Evolutionary conservation across 306 rosid species (phyloP), one percentile per base, ranked within the genome.

Genomic region (Hippophae tibetana): DNA sequence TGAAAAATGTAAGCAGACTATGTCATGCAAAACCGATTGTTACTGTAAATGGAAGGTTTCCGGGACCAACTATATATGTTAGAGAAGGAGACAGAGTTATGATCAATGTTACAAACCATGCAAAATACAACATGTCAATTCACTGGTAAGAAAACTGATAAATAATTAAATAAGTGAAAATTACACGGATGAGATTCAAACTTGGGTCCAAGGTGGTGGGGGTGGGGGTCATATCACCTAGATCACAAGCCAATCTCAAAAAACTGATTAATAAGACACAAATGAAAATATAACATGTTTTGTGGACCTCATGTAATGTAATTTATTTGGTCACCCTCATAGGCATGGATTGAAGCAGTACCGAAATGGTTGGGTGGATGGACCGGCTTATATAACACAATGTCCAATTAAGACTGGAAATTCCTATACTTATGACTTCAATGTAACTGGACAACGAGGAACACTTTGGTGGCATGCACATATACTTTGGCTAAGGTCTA

Each of bases 401-500:
- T 87, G 95, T 66, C 95, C 95, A 42, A 87, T 84, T 11, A 84
- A 75, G 58, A 81, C 77, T 0, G 84, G 92, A 6, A 69, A 42
- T 56, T 84, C 89, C 83, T 87, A 87, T 67, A 77, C 80, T 1
- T 87, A 87, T 7, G 81, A 76, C 72, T 87, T 84, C 80, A 87
- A 87, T n/a, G 86, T 84, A 14, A 87, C 92, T 13, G 92, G 83
- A 40, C 95, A 87, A 69, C 81, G 92, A 68, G 92, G 90, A 66
- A 87, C 95, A 2, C 53, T 87, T 8, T 87, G 95, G 92, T 87
- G 90, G 95, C 95, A 87, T 84, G 95, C 95, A 43, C 92, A 87
- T 54, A 87, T 87, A 69, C 72, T 84, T 54, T 87, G 95, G 95
- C 80, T 87, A 13, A 84, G 92, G 64, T 90, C 92, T 26, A 87